Evolutionary conservation across 164 flowering plant genomes (phyloP), one percentile per base, ranked within the genome.

Genomic region (Amborella trichopoda): DNA sequence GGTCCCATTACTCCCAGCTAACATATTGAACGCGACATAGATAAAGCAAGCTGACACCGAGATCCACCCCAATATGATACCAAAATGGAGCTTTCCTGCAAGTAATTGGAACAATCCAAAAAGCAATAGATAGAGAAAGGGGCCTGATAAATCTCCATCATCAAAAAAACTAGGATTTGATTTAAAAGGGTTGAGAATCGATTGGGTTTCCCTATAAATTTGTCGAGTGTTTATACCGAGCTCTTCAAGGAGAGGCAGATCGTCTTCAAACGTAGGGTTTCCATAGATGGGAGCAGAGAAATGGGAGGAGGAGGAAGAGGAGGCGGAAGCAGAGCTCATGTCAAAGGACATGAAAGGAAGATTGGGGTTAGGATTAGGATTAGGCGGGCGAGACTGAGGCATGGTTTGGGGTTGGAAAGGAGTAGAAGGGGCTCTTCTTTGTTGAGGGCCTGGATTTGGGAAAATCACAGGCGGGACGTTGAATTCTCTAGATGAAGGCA

Each of bases 61-160:
- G 37, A 83, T 76, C 97, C 95, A 90, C 1, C 97, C 97, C 37
- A 90, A 56, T 12, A 90, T 75, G 20, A 83, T 75, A 28, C 95
- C 95, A 40, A 90, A 90, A 44, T 86, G 95, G 26, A 90, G 58
- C 66, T 90, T 86, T 17, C 98, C 95, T 13, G 83, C 86, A 26
- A 90, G 83, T 22, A 90, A 56, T 57, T 90, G 95, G 54, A 90
- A 90, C 14, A 86, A 53, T 8, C 89, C 85, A 40, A 90, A 71
- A 3, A 77, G 55, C 61, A 84, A 64, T 51, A 80, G 60, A 49
- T 73, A 78, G 28, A 82, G 26, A 52, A 85, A 79, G 20, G 97
- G 95, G 19, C 95, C 95, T 13, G 97, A 85, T 9, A 89, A 68
- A 50, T 89, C 95, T 2, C 93, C 74, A 52, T 82, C 83, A 33